phyloP scores from a whole-genome alignment of 306 rosid species.

The Dalbergia oliveri region DNA sequence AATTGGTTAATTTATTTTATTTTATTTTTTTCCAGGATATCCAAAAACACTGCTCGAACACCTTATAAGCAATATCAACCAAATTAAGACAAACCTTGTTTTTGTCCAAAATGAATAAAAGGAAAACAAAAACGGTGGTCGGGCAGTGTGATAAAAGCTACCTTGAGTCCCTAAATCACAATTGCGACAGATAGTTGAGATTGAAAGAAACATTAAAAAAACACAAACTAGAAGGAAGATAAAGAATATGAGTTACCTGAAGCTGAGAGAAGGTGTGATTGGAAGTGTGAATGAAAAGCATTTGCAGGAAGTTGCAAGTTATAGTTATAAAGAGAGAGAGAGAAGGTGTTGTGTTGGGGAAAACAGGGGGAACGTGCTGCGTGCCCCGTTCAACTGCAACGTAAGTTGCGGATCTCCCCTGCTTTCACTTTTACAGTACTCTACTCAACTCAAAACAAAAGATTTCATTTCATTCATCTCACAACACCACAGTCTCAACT shows the following conservation, averaged over 20 bases:
- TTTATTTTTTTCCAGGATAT: neutral
- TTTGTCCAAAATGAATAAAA: no score
- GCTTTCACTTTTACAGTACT: constrained; percentile 24
- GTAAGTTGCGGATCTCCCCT: constrained; percentile 52
- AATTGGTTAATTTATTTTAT: constrained; percentile 11
- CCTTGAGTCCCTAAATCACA: neutral
- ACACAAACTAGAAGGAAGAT: neutral
- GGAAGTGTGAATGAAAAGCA: constrained; percentile 48
- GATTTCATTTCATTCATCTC: neutral
- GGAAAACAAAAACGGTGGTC: neutral
- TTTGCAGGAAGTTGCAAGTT: constrained; percentile 46
- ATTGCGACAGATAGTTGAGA: neutral
- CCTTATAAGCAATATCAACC: neutral
- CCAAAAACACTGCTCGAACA: constrained; percentile 3
- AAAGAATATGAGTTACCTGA: constrained; percentile 45
- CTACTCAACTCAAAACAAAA: neutral
- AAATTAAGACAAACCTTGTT: neutral
- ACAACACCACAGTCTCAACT: neutral
- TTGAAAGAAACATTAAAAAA: neutral
- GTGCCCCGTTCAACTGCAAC: constrained; percentile 46
- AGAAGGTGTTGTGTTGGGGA: neutral
- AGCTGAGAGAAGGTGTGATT: constrained; percentile 34
- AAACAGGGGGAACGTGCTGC: neutral
- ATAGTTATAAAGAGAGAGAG: neutral
- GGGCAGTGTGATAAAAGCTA: neutral